Evolutionary conservation across 257 asterid species (phyloP), one percentile per base, ranked within the genome.

Genomic region (Haberlea rhodopensis): DNA sequence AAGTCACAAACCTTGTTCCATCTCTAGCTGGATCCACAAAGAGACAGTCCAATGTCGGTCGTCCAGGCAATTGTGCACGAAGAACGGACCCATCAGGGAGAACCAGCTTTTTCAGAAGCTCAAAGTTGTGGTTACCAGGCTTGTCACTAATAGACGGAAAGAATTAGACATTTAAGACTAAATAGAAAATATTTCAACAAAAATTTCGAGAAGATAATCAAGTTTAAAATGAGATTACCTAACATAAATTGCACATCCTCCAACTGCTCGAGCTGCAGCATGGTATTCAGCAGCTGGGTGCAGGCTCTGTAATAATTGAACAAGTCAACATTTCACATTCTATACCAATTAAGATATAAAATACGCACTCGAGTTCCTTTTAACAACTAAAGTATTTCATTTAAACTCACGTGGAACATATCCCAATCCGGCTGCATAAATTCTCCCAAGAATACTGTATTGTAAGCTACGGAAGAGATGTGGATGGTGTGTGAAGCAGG

Each of bases 401-500:
- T 57, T 3, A 43, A 1, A 78, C 96, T 80, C 73, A 92, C 99
- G 20, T 92, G 99, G 75, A 92, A 92, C 95, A 86, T 92, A 78
- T 92, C 98, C 98, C 98, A 92, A 69, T 92, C 98, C 29, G 96
- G 90, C 56, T 91, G 95, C 95, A 86, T 86, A 55, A 88, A 86
- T 51, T 91, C 98, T 71, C 96, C 98, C 55, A 91, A 81, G 80
- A 91, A 91, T 3, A 88, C 21, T 0, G 96, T 81, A 66, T 91
- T 91, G 70, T 91, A 91, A 67, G 96, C 95, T 46, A 91, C 98
- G 0, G 95, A 83, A 5, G 96, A 81, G 22, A 91, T 91, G 58
- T 91, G 98, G 63, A 91, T 88, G 54, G 98, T 91, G 40, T 86
- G 92, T 20, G 99, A 92, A 72, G 99, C 99, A 65, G 99, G 99